Evolutionary conservation across 169 alveolate species (phyloP).

Genomic region (Eimeria praecox): DNA sequence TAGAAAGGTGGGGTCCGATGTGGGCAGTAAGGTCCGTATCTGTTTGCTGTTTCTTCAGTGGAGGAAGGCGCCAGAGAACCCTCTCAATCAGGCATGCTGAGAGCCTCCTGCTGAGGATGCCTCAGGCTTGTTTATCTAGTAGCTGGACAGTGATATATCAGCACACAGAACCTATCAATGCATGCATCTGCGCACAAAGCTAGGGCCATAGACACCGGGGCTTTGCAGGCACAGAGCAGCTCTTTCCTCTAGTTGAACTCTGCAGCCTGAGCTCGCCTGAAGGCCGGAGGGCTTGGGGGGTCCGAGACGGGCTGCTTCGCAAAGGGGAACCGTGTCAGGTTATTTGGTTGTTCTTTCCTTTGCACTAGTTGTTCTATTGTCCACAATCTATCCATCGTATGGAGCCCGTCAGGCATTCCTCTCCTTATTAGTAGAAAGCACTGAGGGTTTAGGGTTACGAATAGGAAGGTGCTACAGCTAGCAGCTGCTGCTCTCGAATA

Average conservation of each 20-base stretch:
- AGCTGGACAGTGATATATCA: neutral
- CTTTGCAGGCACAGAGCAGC: neutral
- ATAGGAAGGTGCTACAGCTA: neutral
- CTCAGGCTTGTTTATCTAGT: neutral
- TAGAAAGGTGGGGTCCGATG: neutral
- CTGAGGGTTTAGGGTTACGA: neutral
- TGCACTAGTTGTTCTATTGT: neutral
- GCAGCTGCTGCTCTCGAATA: neutral
- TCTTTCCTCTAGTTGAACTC: neutral
- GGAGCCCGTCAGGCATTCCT: neutral
- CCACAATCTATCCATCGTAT: neutral
- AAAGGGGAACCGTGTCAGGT: neutral
- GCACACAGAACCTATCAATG: neutral
- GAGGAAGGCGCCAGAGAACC: conserved; percentile 79
- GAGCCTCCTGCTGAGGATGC: neutral
- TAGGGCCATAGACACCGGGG: neutral
- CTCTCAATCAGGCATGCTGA: conserved; percentile 67
- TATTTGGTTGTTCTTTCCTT: neutral
- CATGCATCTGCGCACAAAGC: conserved; percentile 4
- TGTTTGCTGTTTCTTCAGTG: conserved; percentile 43
- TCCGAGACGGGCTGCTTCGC: neutral
- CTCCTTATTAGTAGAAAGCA: neutral
- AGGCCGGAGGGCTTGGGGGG: neutral
- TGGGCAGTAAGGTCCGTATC: neutral
- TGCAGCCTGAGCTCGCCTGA: neutral